Evolutionary conservation across 352 stramenopile species (phyloP).

Genomic region (Globisporangium paroecandrum): DNA sequence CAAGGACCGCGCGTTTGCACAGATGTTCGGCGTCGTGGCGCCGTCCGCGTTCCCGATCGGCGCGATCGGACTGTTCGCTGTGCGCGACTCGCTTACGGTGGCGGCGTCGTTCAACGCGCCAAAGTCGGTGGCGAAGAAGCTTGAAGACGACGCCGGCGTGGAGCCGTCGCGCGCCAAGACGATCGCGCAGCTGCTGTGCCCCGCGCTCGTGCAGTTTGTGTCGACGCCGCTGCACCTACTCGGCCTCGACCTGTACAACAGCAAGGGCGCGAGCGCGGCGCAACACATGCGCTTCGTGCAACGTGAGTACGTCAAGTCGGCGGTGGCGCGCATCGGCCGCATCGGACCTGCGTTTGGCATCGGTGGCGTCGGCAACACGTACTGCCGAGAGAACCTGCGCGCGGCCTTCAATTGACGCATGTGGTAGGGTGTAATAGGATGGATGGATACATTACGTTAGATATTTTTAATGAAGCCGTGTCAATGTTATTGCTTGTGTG

Average conservation of each 20-base stretch:
- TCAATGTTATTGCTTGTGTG: not conserved
- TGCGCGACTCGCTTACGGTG: conserved; percentile 85
- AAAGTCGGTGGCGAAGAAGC: conserved; percentile 53
- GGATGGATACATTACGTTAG: conserved; percentile 1
- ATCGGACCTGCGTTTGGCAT: conserved; percentile 90
- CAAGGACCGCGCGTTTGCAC: conserved; percentile 89
- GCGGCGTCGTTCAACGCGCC: conserved; percentile 87
- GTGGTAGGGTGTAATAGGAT: not conserved
- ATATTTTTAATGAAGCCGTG: not conserved
- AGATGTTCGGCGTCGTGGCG: conserved; percentile 88
- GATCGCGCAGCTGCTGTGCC: conserved; percentile 78
- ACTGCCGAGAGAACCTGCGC: conserved; percentile 51
- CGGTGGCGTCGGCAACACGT: conserved; percentile 84
- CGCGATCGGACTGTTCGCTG: conserved; percentile 83
- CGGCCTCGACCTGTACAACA: conserved; percentile 90
- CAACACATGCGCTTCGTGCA: conserved; percentile 58
- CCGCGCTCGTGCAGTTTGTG: conserved; percentile 81
- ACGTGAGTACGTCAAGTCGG: conserved; percentile 85
- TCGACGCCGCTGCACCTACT: conserved; percentile 88
- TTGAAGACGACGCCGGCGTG: conserved; percentile 51
- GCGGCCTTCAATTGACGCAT: conserved; percentile 31
- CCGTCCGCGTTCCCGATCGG: conserved; percentile 70
- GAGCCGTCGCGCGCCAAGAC: conserved; percentile 49
- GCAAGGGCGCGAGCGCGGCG: conserved; percentile 26
- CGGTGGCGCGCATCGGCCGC: conserved; percentile 73